These are phyloP conservation scores for Aspergillus fijiensis DNA, from an alignment of 2,329 filamentous ascomycete species.

Conservation along the genomic window DNA sequence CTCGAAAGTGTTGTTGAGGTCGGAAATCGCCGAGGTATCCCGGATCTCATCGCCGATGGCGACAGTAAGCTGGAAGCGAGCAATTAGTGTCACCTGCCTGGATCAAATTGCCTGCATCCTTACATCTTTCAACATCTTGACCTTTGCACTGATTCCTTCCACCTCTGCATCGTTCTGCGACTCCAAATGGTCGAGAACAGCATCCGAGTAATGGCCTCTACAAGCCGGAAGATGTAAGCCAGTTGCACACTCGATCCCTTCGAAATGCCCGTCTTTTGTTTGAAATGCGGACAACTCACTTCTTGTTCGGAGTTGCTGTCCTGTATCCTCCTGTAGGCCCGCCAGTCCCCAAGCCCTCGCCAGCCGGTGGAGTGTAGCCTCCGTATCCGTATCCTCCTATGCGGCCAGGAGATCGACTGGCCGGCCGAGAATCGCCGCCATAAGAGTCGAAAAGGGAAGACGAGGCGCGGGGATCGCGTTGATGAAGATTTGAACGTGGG, in stretches of 20 bases:
- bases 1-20: conserved; percentile 96
- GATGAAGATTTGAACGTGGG: conserved; percentile 66
- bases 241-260: not conserved
- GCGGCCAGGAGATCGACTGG: conserved; percentile 40
- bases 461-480: conserved; percentile 64
- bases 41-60: conserved; percentile 96
- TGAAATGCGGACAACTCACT: conserved; percentile 45
- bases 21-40: conserved; percentile 80
- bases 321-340: conserved; percentile 44
- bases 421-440: conserved; percentile 52
- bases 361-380: conserved; percentile 29
- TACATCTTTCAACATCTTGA: conserved; percentile 85
- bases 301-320: conserved; percentile 69
- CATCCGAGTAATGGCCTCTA: conserved; percentile 88
- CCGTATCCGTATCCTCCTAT: conserved; percentile 55
- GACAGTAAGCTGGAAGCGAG: conserved; percentile 67
- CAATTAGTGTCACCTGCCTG: not conserved
- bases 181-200: conserved; percentile 88
- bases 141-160: conserved; percentile 86
- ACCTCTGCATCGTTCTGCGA: conserved; percentile 92
- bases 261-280: not conserved
- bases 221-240: conserved; percentile 10
- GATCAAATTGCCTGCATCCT: conserved; percentile 28
- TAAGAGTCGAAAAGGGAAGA: conserved; percentile 76
- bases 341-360: conserved; percentile 26